Evolutionary conservation across 768 basidiomycete species (phyloP), one percentile per base, ranked within the genome.

Genomic region (Lactarius quietus): DNA sequence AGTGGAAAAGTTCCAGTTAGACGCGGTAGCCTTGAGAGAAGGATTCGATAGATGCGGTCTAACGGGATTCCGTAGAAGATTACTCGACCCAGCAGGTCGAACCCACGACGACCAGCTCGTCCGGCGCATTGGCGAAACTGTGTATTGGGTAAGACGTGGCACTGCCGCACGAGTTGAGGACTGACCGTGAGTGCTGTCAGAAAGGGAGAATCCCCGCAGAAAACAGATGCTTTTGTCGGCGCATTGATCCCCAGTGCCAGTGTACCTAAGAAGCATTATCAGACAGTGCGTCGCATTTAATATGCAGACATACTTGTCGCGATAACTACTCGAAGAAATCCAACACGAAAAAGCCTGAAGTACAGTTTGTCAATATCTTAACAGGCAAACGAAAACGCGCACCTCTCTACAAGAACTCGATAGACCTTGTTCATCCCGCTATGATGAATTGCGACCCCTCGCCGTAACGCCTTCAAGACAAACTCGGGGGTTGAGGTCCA

Each of bases 221-320:
- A 89, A 7, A 86, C 79, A 1, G 83, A 79, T 0, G 89, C 86
- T 69, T 83, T 87, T 0, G 86, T 80, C 0, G 89, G 89, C 0
- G 87, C 88, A 70, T 90, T 90, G 70, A 90, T 90, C 63, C 89
- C 89, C 17, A 90, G 77, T 1, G 89, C 88, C 61, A 90, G 77
- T 6, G 88, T 89, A 1, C 84, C 86, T 85, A 23, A 15, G 6
- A 3, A 33, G 8, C 36, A 28, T 15, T 7, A 45, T 17, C 3
- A 10, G 17, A 69, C 23, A n/a, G 7, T 6, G 3, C 20, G 15
- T 9, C 56, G 15, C 8, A 51, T 15, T 20, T 3, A 26, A 41
- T 26, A 31, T 23, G 29, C 9, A 7, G 8, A 35, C 41, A 20
- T 57, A 84, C 85, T 83, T 62, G 88, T 90, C 12, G 89, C 83